Percentiles rank a stretch among this genome's conserved stretches.
Evolutionary conservation across 345 rosid genomes (phyloP).

Genomic region (Rhodomyrtus tomentosa): DNA sequence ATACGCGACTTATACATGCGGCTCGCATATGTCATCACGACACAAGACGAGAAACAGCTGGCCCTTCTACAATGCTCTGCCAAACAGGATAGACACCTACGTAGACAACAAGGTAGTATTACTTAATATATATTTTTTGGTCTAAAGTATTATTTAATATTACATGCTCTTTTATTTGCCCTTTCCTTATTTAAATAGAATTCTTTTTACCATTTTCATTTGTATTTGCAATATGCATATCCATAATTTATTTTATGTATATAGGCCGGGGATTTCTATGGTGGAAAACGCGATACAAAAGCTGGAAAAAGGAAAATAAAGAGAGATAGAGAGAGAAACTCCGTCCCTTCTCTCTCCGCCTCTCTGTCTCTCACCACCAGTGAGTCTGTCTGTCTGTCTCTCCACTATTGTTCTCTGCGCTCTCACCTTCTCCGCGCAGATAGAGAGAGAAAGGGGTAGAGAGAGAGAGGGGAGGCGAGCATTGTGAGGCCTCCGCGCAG

Average conservation of each 20-base stretch:
- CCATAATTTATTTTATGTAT: neutral
- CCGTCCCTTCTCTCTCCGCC: neutral
- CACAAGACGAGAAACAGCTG: neutral
- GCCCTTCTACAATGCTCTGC: neutral
- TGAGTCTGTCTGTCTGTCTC: constrained; percentile 6
- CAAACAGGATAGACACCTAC: neutral
- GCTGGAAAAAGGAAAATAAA: constrained; percentile 1
- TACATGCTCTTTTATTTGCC: neutral
- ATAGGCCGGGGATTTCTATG: constrained; percentile 20
- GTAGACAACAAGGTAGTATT: neutral
- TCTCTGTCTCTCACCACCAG: constrained; percentile 1
- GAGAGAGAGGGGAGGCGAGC: constrained; percentile 1
- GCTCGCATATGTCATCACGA: neutral
- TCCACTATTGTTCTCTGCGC: neutral
- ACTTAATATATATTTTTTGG: neutral
- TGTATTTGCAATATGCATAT: neutral
- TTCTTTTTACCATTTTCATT: neutral
- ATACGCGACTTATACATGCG: neutral
- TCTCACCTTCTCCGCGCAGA: neutral
- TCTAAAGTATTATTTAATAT: neutral
- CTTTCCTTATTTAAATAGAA: neutral
- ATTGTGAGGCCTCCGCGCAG: constrained; percentile 14
- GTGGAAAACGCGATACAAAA: constrained; percentile 31
- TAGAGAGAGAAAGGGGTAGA: neutral
- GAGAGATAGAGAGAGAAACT: neutral